Conservation (phyloP, 148 eudicot genomes). For the Amaranthus palmeri region DNA sequence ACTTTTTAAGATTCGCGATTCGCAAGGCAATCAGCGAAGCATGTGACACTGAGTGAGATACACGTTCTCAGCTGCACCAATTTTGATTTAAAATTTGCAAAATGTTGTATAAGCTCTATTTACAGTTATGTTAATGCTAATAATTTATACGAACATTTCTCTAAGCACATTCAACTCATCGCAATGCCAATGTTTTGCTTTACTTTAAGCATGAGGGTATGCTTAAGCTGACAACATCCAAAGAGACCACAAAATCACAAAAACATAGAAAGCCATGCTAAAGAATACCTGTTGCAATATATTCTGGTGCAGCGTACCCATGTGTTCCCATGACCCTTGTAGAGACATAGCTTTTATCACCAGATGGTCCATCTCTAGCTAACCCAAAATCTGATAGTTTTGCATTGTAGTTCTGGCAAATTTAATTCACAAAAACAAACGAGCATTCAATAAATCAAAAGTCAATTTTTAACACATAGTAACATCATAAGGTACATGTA, state of each 20-base stretch:
- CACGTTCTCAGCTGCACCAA: not conserved
- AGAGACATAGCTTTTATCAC: conserved; percentile 58
- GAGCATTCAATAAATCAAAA: not conserved
- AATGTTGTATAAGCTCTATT: not conserved
- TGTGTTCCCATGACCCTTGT: conserved; percentile 62
- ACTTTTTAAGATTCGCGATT: too few relatives aligned
- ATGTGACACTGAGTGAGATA: too few relatives aligned
- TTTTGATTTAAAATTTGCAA: not conserved
- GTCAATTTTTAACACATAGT: not conserved
- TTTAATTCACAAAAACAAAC: not conserved
- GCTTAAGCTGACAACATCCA: not conserved
- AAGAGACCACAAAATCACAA: not conserved
- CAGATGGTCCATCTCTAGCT: conserved; percentile 66
- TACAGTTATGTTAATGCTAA: not conserved
- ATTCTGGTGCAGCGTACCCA: conserved; percentile 68
- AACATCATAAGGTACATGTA: conserved; percentile 8
- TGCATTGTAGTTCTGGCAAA: conserved; percentile 52
- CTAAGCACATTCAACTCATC: not conserved
- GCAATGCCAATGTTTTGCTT: not conserved
- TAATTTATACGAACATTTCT: not conserved
- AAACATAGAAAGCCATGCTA: not conserved
- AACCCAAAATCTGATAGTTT: conserved; percentile 64
- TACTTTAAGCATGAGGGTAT: too few relatives aligned
- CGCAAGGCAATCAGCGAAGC: too few relatives aligned
- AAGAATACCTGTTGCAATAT: conserved; percentile 52